phyloP scores from a whole-genome alignment of 768 basidiomycete species.

The Boletus vinaceobasis region DNA sequence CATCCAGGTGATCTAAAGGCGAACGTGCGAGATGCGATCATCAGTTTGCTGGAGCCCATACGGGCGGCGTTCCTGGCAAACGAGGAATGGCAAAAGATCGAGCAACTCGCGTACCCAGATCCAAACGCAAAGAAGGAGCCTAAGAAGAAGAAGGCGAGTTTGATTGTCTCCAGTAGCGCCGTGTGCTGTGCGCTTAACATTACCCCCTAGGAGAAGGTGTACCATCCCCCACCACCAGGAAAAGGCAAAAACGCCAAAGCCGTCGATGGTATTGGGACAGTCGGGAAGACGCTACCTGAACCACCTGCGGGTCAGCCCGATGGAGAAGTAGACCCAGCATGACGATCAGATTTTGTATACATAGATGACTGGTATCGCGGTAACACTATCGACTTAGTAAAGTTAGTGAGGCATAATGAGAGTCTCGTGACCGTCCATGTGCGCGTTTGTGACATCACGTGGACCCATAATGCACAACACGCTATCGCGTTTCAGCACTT shows the following conservation, averaged over 20 bases:
- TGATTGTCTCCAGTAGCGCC: neutral
- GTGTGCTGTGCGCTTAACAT: neutral
- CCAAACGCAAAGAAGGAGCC: slow-evolving; percentile 58
- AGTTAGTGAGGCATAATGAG: neutral
- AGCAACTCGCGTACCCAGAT: slow-evolving; percentile 82
- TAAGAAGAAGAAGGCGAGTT: slow-evolving; percentile 56
- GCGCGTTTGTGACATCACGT: neutral
- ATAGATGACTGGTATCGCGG: neutral
- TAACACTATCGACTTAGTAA: too few species aligned
- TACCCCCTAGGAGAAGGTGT: slow-evolving; percentile 62
- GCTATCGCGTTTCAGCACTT: neutral
- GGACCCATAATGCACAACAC: neutral
- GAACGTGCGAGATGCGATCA: slow-evolving; percentile 70
- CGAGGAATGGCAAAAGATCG: slow-evolving; percentile 77
- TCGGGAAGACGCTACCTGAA: neutral
- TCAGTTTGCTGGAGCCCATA: slow-evolving; percentile 75
- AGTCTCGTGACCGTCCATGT: slow-evolving; percentile 1
- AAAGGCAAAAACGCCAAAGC: slow-evolving; percentile 55
- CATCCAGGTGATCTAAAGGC: slow-evolving; percentile 91
- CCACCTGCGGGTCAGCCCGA: neutral
- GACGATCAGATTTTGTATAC: neutral
- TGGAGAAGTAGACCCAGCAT: slow-evolving; percentile 5
- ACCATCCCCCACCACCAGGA: slow-evolving; percentile 80
- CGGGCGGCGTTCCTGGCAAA: slow-evolving; percentile 70
- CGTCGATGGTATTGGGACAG: slow-evolving; percentile 3